Base-by-base conservation (phyloP, 768 basidiomycete genomes). In the Boletus edulis region DNA sequence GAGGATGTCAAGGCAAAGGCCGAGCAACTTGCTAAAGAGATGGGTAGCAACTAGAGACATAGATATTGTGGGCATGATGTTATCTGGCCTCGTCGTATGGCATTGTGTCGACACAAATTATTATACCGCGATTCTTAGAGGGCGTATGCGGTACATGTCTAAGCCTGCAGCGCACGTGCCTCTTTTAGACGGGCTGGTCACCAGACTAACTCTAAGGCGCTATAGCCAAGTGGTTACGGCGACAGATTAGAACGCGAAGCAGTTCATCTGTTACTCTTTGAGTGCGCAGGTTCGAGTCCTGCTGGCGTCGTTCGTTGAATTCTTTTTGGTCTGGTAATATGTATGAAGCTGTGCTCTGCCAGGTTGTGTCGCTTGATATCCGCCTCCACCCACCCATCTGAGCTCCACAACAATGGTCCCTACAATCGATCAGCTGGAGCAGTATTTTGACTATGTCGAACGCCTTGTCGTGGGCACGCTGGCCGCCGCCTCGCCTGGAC, bases 1-100 rank as follows among this genome's bases (percentile, higher is more conserved):
- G 92, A 94, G 74, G 96, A 98, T 63, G 96, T 90, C 72, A 94
- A 96, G 81, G 75, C 82, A 62, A 99, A 99, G 87, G 97, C 97
- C 61, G 95, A 95, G 76, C 89, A 95, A 74, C 85, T 96, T 63
- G 91, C 94, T 55, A 96, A 96, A 83, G 95, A 98, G 67, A 92
- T 95, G 80, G 82, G 75, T 59, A 72, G 82, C 46, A 72, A 72
- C 57, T 72, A 72, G 68, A 62, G 10, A 55, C 9, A 35, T 61
- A 56, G 58, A 69, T 17, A 40, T 47, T 46, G 46, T 62, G 43
- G 55, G 53, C 64, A 46, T 37, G 56, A 43, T 49, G 50, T 47
- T 59, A 38, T 48, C 37, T 55, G 24, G 37, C 37, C 20, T 39
- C 48, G 52, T 57, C 51, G 54, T 64, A 56, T 38, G 52, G 50